phyloP scores from a whole-genome alignment of 2,329 filamentous ascomycete species.

The Colletotrichum horii region DNA sequence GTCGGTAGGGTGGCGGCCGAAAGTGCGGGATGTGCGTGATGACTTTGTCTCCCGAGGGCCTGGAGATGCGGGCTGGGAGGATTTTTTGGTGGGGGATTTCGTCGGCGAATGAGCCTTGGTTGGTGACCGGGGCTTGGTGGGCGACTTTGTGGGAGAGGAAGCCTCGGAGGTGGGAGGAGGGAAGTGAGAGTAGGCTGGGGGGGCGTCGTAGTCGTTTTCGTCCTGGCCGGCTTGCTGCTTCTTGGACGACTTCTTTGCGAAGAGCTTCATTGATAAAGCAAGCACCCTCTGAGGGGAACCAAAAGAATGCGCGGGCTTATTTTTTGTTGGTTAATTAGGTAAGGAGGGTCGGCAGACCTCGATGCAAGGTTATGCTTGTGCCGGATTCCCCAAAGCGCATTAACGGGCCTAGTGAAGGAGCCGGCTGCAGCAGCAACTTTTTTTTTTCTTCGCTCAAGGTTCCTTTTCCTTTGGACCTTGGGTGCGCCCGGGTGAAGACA shows the following conservation, averaged over 20 bases:
- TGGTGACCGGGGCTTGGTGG: conserved; percentile 30
- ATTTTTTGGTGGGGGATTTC: conserved; percentile 39
- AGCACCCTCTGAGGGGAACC: conserved; percentile 17
- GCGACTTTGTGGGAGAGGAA: conserved; percentile 28
- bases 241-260: conserved; percentile 51
- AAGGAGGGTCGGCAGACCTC: conserved; percentile 26
- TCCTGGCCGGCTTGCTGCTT: conserved; percentile 35
- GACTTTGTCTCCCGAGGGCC: conserved; percentile 37
- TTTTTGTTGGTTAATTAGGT: conserved; percentile 29
- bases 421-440: neutral
- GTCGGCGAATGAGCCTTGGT: conserved; percentile 26
- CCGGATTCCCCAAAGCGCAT: conserved; percentile 15
- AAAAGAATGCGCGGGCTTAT: conserved; percentile 20
- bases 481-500: neutral
- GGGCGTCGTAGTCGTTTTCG: conserved; percentile 39
- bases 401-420: conserved; percentile 23
- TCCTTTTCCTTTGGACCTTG: neutral
- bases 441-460: neutral
- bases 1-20: conserved; percentile 54
- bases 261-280: conserved; percentile 55
- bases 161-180: conserved; percentile 39
- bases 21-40: conserved; percentile 49
- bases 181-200: conserved; percentile 3
- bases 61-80: conserved; percentile 34
- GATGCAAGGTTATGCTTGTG: conserved; percentile 26